A percentile compares a stretch with the other conserved stretches of the same genome.
Conservation (phyloP, 2,329 filamentous ascomycete species). For the Verticillium dahliae region DNA sequence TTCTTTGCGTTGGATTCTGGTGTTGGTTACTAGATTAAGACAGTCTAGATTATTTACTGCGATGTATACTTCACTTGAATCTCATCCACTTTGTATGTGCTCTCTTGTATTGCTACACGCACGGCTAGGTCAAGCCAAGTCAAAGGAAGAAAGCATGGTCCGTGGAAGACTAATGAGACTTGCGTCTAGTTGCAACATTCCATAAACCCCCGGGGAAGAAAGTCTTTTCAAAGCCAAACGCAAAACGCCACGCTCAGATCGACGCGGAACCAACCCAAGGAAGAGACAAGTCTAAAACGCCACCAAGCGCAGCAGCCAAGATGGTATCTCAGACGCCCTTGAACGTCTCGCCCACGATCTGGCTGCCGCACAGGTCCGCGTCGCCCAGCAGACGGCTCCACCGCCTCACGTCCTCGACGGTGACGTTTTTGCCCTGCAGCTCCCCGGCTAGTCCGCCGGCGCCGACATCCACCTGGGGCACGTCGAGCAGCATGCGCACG, state of each 20-base stretch:
- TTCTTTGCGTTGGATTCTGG: background rate
- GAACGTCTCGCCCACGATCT: slow-evolving; percentile 9
- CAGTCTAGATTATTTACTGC: background rate
- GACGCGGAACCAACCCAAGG: slow-evolving; percentile 1
- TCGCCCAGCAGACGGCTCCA: slow-evolving; percentile 16
- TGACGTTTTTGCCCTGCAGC: slow-evolving; percentile 9
- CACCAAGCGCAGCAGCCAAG: background rate
- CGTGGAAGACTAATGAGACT: background rate
- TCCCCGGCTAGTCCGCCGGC: slow-evolving; percentile 9
- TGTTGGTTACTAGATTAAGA: background rate
- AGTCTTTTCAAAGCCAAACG: background rate
- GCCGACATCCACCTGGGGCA: background rate
- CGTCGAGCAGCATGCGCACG: background rate
- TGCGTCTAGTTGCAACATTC: background rate
- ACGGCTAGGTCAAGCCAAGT: no score
- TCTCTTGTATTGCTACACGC: no score
- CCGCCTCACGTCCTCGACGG: slow-evolving; percentile 12
- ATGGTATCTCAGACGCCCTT: slow-evolving; percentile 6
- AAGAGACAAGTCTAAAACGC: background rate
- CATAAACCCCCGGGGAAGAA: background rate
- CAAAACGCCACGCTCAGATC: slow-evolving; percentile 9
- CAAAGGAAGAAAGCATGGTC: no score
- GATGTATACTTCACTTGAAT: background rate
- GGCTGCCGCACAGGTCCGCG: slow-evolving; percentile 9
- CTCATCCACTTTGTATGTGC: no score